A percentile compares a stretch with the other conserved stretches of the same genome.
Conservation (phyloP, 2,329 filamentous ascomycete species). For the Ambrosiella beaveri region DNA sequence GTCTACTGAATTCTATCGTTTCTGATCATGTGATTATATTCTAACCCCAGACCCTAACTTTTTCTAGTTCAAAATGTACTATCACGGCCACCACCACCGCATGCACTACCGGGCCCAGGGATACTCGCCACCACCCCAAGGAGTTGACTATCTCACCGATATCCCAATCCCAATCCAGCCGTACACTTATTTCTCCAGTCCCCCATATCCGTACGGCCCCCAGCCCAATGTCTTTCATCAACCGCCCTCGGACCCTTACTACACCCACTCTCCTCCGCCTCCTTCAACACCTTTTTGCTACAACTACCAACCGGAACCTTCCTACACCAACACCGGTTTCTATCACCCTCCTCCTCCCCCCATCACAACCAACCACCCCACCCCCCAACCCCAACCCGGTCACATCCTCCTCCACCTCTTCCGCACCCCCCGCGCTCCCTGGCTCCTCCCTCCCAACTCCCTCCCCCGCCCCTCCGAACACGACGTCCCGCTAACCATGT, state of each 20-base stretch:
- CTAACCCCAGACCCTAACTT: not conserved
- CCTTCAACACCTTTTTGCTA: not conserved
- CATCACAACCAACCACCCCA: no score
- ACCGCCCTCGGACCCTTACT: not conserved
- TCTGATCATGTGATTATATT: not conserved
- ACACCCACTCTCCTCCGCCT: not conserved
- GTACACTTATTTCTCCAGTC: not conserved
- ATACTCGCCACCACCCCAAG: not conserved
- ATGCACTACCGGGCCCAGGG: not conserved
- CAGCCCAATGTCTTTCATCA: no score
- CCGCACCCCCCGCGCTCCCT: no score
- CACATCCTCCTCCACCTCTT: no score
- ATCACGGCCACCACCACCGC: not conserved
- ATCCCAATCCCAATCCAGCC: not conserved
- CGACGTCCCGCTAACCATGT: not conserved
- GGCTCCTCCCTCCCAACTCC: no score
- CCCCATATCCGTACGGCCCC: not conserved
- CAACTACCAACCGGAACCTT: not conserved
- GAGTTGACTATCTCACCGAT: not conserved
- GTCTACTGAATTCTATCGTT: not conserved
- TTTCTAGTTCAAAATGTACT: not conserved
- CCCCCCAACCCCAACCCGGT: no score
- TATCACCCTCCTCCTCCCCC: not conserved
- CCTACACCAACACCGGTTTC: not conserved
- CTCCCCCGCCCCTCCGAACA: not conserved